Evolutionary conservation across 371 early-diverging fungal species (phyloP).

Genomic region (Apophysomyces ossiformis): DNA sequence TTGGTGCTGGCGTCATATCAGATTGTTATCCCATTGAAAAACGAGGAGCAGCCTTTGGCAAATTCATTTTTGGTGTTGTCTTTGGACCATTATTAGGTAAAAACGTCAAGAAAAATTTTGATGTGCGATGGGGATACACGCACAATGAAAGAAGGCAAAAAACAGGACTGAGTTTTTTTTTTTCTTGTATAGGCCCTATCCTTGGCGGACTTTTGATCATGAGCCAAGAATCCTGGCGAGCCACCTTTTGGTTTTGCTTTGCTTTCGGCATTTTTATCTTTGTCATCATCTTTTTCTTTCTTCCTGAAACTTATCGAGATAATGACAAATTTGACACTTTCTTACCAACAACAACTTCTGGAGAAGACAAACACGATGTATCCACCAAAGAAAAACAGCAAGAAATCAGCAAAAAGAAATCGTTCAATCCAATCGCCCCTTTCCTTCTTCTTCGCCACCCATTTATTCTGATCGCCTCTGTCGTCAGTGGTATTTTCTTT

Average conservation of each 20-base stretch:
- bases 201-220: constrained; percentile 39
- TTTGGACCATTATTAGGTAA: constrained; percentile 43
- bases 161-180: neutral
- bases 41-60: constrained; percentile 41
- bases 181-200: constrained; percentile 21
- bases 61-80: constrained; percentile 55
- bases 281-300: constrained; percentile 42
- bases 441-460: constrained; percentile 51
- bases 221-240: constrained; percentile 30
- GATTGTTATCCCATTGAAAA: constrained; percentile 34
- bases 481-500: constrained; percentile 56
- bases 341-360: constrained; percentile 17
- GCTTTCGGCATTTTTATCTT: constrained; percentile 31
- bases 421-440: constrained; percentile 35
- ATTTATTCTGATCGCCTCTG: constrained; percentile 46
- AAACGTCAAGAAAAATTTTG: no score
- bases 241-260: constrained; percentile 40
- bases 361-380: neutral
- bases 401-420: neutral
- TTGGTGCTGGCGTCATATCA: constrained; percentile 66
- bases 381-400: neutral
- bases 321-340: constrained; percentile 20
- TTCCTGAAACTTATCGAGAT: constrained; percentile 68
- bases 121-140: no score
- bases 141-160: neutral